Base-by-base conservation (phyloP, 176 grass and related monocot genomes). In the Raddia guianensis region DNA sequence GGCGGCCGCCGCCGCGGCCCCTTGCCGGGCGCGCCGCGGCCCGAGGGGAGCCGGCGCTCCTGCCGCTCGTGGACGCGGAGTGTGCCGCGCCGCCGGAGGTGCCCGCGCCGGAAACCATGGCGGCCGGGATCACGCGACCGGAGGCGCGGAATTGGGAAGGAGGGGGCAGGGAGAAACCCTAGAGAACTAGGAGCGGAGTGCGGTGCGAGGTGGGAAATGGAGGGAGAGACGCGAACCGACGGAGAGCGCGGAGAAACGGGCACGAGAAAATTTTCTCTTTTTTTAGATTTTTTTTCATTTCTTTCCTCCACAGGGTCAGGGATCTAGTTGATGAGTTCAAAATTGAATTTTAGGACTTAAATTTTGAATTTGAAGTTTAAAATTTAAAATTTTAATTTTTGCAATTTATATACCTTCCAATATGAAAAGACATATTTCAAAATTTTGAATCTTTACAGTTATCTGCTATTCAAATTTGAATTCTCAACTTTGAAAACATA, bases 31-130 rank as follows among this genome's bases (percentile, higher is more conserved):
- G 82, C 88, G 40, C 60, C 73, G 21, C 61, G 51, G 62, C 84
- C 79, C 45, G 91, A 82, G 8, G 95, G 45, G 95, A 98, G 19
- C 90, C 88, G 6, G 78, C 87, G 54, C 94, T 91, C 7, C 82
- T 85, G 35, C 87, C 84, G 49, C 89, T 90, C 12, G 87, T 93
- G 46, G 94, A 93, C 34, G 86, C 86, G 48, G 95, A 98, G 16
- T 87, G 83, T 50, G 73, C 85, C 11, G 70, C 73, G 49, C 90
- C 79, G 19, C 80, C 90, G 44, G 91, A 97, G 44, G 87, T 49
- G 8, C 44, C 67, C 56, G 49, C 47, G 33, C 68, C 83, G 76
- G 86, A 74, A 51, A 84, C 76, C 84, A 90, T 88, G 55, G 47
- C 71, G 19, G 53, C 15, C 37, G 16, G 80, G 74, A 84, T 84